A percentile compares a stretch with the other conserved stretches of the same genome.
These are phyloP conservation scores for Hysterium pulicare DNA, from an alignment of 2,329 filamentous ascomycete genomes.

Conservation along the genomic window DNA sequence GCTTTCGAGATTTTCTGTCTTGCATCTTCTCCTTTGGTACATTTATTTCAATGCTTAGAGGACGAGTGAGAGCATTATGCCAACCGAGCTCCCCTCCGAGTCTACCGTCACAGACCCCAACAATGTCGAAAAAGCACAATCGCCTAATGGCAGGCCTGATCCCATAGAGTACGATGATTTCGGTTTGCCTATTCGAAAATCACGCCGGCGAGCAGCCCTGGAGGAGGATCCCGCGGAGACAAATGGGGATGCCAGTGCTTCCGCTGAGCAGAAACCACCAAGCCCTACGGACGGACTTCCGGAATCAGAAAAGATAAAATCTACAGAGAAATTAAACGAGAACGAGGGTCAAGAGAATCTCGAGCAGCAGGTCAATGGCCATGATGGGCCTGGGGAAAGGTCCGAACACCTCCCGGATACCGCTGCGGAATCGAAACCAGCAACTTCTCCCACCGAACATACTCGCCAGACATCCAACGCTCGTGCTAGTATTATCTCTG, in stretches of 20 bases:
- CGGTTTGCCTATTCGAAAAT: constrained; percentile 62
- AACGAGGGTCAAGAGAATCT: neutral
- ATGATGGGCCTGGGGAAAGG: neutral
- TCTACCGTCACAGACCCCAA: constrained; percentile 24
- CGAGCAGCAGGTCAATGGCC: neutral
- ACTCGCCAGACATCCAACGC: constrained; percentile 1
- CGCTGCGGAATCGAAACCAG: neutral
- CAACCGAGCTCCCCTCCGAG: constrained; percentile 15
- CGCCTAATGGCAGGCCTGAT: constrained; percentile 10
- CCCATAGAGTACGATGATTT: constrained; percentile 64
- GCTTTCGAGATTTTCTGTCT: too few relatives aligned
- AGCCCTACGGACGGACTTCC: neutral
- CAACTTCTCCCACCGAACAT: neutral
- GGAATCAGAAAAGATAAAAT: neutral
- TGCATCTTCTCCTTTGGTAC: neutral
- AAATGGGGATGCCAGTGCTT: constrained; percentile 27
- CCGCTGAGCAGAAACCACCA: constrained; percentile 14
- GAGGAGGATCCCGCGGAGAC: constrained; percentile 23
- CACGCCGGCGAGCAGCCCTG: constrained; percentile 21
- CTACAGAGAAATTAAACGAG: neutral
- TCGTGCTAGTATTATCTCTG: constrained; percentile 2
- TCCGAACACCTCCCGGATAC: neutral
- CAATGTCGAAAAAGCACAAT: constrained; percentile 11
- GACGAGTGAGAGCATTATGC: constrained; percentile 11
- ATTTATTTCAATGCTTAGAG: neutral